A percentile compares a stretch with the other conserved stretches of the same genome.
phyloP scores from a whole-genome alignment of 257 asterid species.

The Solanum bulbocastanum region DNA sequence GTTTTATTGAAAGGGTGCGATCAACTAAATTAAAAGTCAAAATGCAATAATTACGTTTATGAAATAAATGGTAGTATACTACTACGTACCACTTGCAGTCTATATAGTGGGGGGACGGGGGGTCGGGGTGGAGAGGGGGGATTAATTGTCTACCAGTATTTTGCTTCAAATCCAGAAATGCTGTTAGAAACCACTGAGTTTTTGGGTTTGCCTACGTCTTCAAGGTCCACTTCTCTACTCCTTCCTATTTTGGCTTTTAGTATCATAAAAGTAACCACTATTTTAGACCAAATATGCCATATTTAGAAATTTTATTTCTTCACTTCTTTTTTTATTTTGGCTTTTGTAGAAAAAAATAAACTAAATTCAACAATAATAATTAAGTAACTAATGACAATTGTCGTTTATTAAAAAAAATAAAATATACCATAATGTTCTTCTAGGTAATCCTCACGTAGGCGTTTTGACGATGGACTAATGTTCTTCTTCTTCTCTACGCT shows the following conservation, averaged over 20 bases:
- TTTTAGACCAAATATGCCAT: not conserved
- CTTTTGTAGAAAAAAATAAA: not conserved
- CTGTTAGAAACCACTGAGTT: not conserved
- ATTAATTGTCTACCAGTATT: not conserved
- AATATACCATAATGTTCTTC: not conserved
- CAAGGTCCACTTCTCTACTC: not conserved
- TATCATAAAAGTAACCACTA: not conserved
- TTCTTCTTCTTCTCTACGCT: not conserved
- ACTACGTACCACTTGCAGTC: not conserved
- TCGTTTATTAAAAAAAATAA: not conserved
- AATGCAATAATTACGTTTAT: not conserved
- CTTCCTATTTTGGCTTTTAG: not conserved
- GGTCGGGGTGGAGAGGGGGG: too few relatives aligned
- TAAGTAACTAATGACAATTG: not conserved
- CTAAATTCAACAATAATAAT: not conserved
- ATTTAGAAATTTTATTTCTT: not conserved
- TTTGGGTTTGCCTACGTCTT: not conserved
- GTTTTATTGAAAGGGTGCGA: not conserved
- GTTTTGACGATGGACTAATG: not conserved
- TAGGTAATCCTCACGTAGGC: not conserved
- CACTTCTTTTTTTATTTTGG: not conserved
- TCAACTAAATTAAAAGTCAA: not conserved
- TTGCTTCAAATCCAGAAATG: not conserved
- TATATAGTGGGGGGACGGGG: not conserved
- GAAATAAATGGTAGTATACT: not conserved